A percentile compares a stretch with the other conserved stretches of the same genome.
These are phyloP conservation scores for Ailanthus altissimus DNA, from an alignment of 345 rosid species.

Conservation along the genomic window DNA sequence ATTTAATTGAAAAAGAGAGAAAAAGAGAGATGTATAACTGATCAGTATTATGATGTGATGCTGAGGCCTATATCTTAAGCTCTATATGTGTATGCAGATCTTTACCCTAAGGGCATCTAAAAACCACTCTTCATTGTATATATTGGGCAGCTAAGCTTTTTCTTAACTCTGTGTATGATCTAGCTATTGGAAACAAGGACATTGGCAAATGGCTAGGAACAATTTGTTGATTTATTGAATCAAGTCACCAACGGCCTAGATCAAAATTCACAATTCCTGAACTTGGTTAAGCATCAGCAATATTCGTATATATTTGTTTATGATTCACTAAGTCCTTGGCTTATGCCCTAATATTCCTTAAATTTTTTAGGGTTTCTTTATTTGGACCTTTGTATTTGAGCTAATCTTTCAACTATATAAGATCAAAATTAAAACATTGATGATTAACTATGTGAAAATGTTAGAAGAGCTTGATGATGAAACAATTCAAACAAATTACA, in stretches of 20 bases:
- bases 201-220: neutral
- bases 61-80: neutral
- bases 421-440: neutral
- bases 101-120: neutral
- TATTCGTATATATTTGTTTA: neutral
- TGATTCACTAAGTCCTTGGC: neutral
- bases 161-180: neutral
- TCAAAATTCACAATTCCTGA: neutral
- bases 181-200: slow-evolving; percentile 6
- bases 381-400: neutral
- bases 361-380: neutral
- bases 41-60: neutral
- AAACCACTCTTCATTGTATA: neutral
- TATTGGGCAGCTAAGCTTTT: neutral
- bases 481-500: neutral
- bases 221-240: neutral
- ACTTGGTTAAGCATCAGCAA: neutral
- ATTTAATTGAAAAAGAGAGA: neutral
- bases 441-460: neutral
- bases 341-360: neutral
- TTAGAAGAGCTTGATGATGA: neutral
- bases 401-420: neutral
- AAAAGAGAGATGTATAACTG: neutral
- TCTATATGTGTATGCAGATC: neutral
- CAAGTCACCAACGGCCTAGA: slow-evolving; percentile 6